These are phyloP conservation scores for Exophiala oligosperma DNA, from an alignment of 2,329 filamentous ascomycete species.

Conservation along the genomic window DNA sequence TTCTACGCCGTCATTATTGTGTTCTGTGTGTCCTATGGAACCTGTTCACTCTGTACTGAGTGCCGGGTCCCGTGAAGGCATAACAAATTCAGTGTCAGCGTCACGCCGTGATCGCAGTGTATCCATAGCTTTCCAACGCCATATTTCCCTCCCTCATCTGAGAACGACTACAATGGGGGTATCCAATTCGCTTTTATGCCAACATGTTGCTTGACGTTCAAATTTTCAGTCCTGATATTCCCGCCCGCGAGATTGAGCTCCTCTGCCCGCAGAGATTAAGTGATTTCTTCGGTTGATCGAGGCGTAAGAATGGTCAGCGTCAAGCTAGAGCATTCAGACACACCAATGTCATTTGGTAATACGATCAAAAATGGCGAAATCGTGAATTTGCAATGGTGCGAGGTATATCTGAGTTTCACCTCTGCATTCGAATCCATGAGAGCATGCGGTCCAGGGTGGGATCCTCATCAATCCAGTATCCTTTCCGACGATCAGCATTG, in stretches of 20 bases:
- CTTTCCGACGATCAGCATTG: slow-evolving; percentile 54
- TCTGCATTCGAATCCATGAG: slow-evolving; percentile 43
- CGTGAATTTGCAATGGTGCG: not conserved
- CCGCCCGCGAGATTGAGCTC: not conserved
- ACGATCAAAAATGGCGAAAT: no score
- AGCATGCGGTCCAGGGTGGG: slow-evolving; percentile 55
- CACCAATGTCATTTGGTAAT: not conserved
- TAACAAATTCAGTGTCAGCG: not conserved
- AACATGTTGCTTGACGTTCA: not conserved
- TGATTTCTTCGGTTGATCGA: not conserved
- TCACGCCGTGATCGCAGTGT: not conserved
- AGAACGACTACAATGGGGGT: not conserved
- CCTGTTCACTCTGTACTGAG: not conserved
- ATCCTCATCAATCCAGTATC: slow-evolving; percentile 64
- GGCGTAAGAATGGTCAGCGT: not conserved
- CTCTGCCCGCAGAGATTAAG: not conserved
- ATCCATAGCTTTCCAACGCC: not conserved
- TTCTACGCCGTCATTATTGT: not conserved
- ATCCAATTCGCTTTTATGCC: not conserved
- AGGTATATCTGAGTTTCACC: slow-evolving; percentile 21
- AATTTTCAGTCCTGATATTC: not conserved
- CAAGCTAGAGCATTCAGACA: not conserved
- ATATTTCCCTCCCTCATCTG: not conserved
- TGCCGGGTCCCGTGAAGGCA: not conserved
- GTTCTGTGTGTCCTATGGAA: not conserved